Conservation (phyloP, 2,329 filamentous ascomycete species). For the Calonectria henricotiae region DNA sequence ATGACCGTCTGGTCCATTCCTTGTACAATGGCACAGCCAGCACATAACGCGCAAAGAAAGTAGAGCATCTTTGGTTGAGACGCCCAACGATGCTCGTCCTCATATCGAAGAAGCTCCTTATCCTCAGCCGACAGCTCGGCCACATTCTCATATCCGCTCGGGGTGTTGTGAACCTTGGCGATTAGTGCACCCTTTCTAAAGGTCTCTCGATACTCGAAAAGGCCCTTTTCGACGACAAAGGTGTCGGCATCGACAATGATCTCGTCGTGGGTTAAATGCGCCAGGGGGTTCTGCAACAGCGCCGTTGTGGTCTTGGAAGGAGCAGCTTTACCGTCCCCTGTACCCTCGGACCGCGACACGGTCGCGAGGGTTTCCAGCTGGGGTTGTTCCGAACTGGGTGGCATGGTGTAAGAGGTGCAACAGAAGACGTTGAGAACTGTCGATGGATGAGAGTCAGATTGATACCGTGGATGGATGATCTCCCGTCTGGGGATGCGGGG, state of each 20-base stretch:
- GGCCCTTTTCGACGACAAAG: constrained; percentile 54
- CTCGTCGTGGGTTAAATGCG: constrained; percentile 41
- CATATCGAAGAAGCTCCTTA: constrained; percentile 57
- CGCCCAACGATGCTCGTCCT: constrained; percentile 73
- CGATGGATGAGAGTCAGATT: not conserved
- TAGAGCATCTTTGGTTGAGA: constrained; percentile 62
- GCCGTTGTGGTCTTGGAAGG: constrained; percentile 28
- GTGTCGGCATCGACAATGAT: constrained; percentile 43
- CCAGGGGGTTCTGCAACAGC: constrained; percentile 46
- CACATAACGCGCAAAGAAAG: constrained; percentile 67
- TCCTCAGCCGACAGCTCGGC: constrained; percentile 54
- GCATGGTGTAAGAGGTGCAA: constrained; percentile 15
- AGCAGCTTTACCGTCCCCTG: not conserved
- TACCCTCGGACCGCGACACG: constrained; percentile 6
- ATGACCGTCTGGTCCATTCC: constrained; percentile 78
- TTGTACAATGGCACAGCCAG: constrained; percentile 69
- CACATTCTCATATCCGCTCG: constrained; percentile 50
- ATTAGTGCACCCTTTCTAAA: constrained; percentile 59
- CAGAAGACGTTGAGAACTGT: not conserved
- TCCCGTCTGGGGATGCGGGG: constrained; percentile 19
- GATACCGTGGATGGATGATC: constrained; percentile 8
- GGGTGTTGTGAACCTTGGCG: constrained; percentile 52
- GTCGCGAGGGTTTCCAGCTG: constrained; percentile 20
- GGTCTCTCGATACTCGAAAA: constrained; percentile 64
- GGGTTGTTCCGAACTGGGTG: not conserved